A percentile compares a stretch with the other conserved stretches of the same genome.
phyloP scores from a whole-genome alignment of 192 early-diverging fungal species.

The Radiomyces spectabilis region DNA sequence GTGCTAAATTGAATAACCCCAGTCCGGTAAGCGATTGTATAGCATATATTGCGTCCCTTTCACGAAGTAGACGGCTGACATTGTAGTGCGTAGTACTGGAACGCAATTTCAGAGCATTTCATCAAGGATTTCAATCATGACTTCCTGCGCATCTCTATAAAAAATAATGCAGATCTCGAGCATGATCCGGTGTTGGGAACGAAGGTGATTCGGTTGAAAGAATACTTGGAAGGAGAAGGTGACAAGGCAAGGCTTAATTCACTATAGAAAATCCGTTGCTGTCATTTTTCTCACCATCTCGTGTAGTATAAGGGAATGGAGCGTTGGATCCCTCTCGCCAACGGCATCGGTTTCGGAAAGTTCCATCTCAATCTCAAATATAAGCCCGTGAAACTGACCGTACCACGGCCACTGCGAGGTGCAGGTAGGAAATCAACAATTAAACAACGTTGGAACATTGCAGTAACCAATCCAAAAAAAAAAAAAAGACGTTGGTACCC shows the following conservation, averaged over 20 bases:
- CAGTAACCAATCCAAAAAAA: not conserved
- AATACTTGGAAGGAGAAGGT: too few species aligned
- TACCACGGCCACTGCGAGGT: conserved; percentile 9
- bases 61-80: too few species aligned
- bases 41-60: too few species aligned
- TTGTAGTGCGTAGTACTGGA: conserved; percentile 27
- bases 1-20: conserved; percentile 13
- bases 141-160: conserved; percentile 16
- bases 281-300: not conserved
- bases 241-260: conserved; percentile 1
- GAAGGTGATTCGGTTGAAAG: not conserved
- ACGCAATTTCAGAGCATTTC: conserved; percentile 21
- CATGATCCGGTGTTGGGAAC: conserved; percentile 18
- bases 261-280: not conserved
- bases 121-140: conserved; percentile 9
- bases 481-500: conserved; percentile 17
- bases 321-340: conserved; percentile 11
- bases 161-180: conserved; percentile 15
- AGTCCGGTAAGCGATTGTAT: conserved; percentile 13
- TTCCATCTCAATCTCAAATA: conserved; percentile 7
- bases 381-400: conserved; percentile 18
- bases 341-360: conserved; percentile 25
- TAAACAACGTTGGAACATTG: not conserved
- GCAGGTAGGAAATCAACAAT: not conserved
- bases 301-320: conserved; percentile 10